Conservation (phyloP, 345 rosid genomes). For the Gossypium bickii region DNA sequence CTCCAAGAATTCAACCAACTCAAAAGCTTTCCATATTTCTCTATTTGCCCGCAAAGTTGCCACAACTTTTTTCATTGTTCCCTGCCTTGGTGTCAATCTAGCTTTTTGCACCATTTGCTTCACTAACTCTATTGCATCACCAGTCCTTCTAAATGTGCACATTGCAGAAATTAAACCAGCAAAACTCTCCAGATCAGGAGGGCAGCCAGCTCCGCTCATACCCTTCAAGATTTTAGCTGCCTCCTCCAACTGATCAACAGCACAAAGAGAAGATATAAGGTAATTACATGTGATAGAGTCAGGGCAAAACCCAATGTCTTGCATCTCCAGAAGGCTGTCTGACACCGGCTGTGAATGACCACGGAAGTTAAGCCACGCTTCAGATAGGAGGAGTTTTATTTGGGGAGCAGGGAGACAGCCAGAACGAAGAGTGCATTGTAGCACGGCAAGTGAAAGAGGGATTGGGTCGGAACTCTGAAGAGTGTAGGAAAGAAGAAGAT, state of each 20-base stretch:
- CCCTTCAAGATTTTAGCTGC: conserved; percentile 59
- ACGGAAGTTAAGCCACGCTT: conserved; percentile 52
- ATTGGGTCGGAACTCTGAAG: conserved; percentile 61
- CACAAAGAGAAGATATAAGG: conserved; percentile 58
- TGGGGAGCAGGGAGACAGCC: conserved; percentile 67
- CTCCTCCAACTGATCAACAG: conserved; percentile 59
- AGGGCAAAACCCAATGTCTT: conserved; percentile 58
- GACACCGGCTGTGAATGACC: conserved; percentile 34
- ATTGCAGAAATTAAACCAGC: conserved; percentile 45
- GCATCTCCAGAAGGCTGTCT: conserved; percentile 49
- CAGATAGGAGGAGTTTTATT: conserved; percentile 45
- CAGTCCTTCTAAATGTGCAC: conserved; percentile 52
- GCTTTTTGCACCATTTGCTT: conserved; percentile 69
- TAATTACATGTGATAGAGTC: conserved; percentile 69
- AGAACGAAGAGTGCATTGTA: conserved; percentile 71
- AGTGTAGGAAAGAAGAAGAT: conserved; percentile 56
- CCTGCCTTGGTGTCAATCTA: conserved; percentile 61
- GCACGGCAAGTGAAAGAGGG: conserved; percentile 59
- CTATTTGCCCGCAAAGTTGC: conserved; percentile 58
- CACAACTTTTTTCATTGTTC: conserved; percentile 48
- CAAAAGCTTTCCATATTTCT: conserved; percentile 63
- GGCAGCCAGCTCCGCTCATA: conserved; percentile 53
- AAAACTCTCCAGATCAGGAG: conserved; percentile 73
- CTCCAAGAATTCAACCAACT: conserved; percentile 69
- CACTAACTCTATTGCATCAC: conserved; percentile 47